Conservation (phyloP, 371 early-diverging fungal genomes). For the Actinomucor elegans region DNA sequence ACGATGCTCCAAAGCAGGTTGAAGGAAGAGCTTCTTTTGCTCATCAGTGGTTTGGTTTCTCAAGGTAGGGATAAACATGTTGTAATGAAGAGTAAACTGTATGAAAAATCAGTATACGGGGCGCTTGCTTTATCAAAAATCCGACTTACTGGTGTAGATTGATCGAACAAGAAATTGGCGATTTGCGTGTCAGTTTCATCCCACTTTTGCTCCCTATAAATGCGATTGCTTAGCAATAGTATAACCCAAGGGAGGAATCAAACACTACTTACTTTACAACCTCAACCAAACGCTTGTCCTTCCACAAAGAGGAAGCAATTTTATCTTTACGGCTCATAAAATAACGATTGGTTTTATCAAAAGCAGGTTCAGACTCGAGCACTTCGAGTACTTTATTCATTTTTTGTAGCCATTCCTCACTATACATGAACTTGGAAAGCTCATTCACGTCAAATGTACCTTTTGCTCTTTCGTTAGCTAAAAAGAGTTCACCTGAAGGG, state of each 20-base stretch:
- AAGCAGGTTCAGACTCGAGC: constrained; percentile 60
- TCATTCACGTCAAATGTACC: constrained; percentile 56
- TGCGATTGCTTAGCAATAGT: too few relatives aligned
- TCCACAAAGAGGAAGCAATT: constrained; percentile 46
- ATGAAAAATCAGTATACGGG: neutral
- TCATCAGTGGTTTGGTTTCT: constrained; percentile 74
- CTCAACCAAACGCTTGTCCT: constrained; percentile 56
- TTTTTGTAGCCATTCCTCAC: constrained; percentile 51
- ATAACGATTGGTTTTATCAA: constrained; percentile 60
- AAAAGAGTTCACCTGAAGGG: constrained; percentile 58
- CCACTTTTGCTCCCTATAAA: constrained; percentile 47
- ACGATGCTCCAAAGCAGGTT: constrained; percentile 69
- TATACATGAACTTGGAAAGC: constrained; percentile 55
- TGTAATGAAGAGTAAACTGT: constrained; percentile 52
- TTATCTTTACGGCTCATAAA: constrained; percentile 54
- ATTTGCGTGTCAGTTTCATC: constrained; percentile 39
- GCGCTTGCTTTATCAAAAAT: too few relatives aligned
- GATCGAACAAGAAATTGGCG: constrained; percentile 47
- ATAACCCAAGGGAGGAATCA: neutral
- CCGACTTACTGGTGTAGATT: constrained; percentile 43
- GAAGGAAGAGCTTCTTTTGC: constrained; percentile 75
- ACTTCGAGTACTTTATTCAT: constrained; percentile 50
- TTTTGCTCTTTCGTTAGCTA: constrained; percentile 60
- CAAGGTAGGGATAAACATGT: constrained; percentile 82
- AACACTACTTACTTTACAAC: constrained; percentile 35